Conservation (phyloP, 352 stramenopile genomes). For the Phytophthora pinifolia region DNA sequence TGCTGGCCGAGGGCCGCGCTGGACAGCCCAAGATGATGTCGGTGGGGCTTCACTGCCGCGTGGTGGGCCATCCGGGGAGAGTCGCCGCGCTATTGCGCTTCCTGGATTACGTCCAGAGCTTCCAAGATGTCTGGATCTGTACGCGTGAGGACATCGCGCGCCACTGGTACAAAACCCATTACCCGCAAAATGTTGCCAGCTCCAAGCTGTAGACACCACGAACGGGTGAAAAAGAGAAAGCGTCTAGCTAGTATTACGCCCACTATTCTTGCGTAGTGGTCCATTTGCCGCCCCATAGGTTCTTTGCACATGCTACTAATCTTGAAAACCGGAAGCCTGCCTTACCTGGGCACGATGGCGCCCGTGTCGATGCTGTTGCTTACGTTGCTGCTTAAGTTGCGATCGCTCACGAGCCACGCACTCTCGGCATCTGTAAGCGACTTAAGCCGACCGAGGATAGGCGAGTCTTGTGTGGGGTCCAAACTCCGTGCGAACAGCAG, state of each 20-base stretch:
- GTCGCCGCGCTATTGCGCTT: slow-evolving; percentile 91
- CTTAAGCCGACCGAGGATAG: slow-evolving; percentile 68
- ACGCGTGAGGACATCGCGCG: slow-evolving; percentile 93
- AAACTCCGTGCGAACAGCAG: slow-evolving; percentile 74
- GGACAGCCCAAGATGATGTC: slow-evolving; percentile 96
- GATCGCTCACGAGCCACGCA: slow-evolving; percentile 66
- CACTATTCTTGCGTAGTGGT: slow-evolving; percentile 19
- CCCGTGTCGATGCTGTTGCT: slow-evolving; percentile 25
- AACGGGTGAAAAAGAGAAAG: slow-evolving; percentile 12
- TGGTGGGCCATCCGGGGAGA: slow-evolving; percentile 89
- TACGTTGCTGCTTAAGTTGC: slow-evolving; percentile 32
- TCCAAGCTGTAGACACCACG: slow-evolving; percentile 46
- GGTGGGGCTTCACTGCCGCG: slow-evolving; percentile 92
- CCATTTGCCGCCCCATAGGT: slow-evolving; percentile 12
- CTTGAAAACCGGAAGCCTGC: slow-evolving; percentile 21
- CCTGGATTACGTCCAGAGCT: slow-evolving; percentile 91
- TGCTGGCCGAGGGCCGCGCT: slow-evolving; percentile 87
- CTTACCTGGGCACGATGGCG: slow-evolving; percentile 49
- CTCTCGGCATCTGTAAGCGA: slow-evolving; percentile 66
- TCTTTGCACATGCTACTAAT: slow-evolving; percentile 18
- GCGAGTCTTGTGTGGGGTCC: slow-evolving; percentile 62
- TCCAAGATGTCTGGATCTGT: slow-evolving; percentile 94
- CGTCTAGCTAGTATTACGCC: slow-evolving; percentile 37
- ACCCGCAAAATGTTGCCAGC: slow-evolving; percentile 31
- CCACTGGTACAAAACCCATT: slow-evolving; percentile 94